Conservation (phyloP, 768 basidiomycete genomes). For the Steccherinum ochraceum region DNA sequence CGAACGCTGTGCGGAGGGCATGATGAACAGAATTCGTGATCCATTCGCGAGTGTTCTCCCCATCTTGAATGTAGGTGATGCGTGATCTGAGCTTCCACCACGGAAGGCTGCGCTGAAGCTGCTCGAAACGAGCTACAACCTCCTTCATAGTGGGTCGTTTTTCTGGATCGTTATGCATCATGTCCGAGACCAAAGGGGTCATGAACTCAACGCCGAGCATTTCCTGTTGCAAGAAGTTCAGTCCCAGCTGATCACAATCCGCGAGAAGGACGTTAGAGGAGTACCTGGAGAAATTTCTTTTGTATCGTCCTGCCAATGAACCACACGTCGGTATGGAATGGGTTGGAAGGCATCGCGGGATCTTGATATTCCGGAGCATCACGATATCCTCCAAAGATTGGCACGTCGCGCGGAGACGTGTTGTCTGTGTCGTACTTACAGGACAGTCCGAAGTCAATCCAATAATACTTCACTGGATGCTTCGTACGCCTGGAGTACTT, state of each 20-base stretch:
- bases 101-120: conserved; percentile 13
- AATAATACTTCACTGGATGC: conserved; percentile 25
- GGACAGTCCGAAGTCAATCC: conserved; percentile 33
- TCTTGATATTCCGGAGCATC: conserved; percentile 27
- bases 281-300: conserved; percentile 20
- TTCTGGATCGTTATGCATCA: conserved; percentile 26
- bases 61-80: conserved; percentile 6
- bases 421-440: conserved; percentile 22
- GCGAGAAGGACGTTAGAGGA: background rate
- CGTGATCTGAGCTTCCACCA: conserved; percentile 27
- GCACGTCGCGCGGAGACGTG: conserved; percentile 19
- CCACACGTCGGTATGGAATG: conserved; percentile 30
- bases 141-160: conserved; percentile 26
- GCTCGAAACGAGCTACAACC: conserved; percentile 23
- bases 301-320: conserved; percentile 28
- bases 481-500: conserved; percentile 25
- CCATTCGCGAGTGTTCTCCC: too few relatives aligned
- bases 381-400: conserved; percentile 35
- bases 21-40: too few relatives aligned
- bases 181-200: conserved; percentile 21
- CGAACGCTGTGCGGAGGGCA: background rate
- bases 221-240: background rate
- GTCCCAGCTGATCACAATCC: background rate
- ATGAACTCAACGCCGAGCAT: conserved; percentile 26
- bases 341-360: conserved; percentile 15